Evolutionary conservation across 768 basidiomycete species (phyloP).

Genomic region (Serendipita indica): DNA sequence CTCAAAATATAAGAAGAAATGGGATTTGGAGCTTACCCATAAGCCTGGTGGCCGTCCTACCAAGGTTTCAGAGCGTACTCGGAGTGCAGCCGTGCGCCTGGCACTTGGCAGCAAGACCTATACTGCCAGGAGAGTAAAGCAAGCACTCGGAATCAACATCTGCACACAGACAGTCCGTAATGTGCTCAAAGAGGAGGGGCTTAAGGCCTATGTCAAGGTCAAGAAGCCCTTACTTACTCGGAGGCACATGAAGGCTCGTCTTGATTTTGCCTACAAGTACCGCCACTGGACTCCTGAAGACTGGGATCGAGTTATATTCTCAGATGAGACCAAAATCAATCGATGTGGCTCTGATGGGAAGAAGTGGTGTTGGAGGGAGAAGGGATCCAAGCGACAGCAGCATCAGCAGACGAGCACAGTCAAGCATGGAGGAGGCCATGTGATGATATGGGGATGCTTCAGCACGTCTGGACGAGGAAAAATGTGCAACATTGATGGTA

Average conservation of each 20-base stretch:
- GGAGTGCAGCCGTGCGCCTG: neutral
- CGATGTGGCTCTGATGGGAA: slow-evolving; percentile 8
- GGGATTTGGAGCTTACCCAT: neutral
- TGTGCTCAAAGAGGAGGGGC: neutral
- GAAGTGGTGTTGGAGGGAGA: neutral
- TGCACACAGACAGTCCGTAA: neutral
- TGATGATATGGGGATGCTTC: slow-evolving; percentile 12
- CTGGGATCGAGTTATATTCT: slow-evolving; percentile 10
- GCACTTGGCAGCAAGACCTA: neutral
- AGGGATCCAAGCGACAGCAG: neutral
- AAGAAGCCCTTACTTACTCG: slow-evolving; percentile 2
- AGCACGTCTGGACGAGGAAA: neutral
- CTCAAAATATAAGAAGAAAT: neutral
- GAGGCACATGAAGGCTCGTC: neutral
- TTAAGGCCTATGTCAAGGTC: neutral
- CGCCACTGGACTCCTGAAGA: slow-evolving; percentile 6
- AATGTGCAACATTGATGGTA: neutral
- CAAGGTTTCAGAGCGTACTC: neutral
- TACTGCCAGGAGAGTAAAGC: neutral
- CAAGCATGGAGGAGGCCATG: slow-evolving; percentile 8
- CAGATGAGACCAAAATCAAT: slow-evolving; percentile 11
- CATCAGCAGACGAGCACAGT: neutral
- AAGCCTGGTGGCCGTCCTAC: neutral
- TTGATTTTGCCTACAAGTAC: slow-evolving; percentile 7
- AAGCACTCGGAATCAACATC: neutral